Conservation (phyloP, 2,329 filamentous ascomycete species). For the Drechslerella stenobrocha region DNA sequence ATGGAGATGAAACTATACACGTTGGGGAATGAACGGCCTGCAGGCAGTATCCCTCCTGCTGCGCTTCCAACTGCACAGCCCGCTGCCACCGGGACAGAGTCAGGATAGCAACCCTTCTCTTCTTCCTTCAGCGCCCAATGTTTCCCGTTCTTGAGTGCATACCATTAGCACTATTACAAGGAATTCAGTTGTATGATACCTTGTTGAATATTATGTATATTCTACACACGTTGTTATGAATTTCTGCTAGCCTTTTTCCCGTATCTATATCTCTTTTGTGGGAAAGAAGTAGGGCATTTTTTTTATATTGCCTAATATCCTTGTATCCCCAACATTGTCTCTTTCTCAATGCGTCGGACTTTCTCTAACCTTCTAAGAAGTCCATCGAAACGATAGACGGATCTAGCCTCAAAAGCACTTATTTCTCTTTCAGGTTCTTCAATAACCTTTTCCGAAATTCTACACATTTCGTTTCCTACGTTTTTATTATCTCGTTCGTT, state of each 20-base stretch:
- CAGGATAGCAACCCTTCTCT: slow-evolving; percentile 21
- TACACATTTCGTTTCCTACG: neutral
- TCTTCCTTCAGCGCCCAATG: neutral
- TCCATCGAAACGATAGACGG: slow-evolving; percentile 35
- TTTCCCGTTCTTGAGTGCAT: slow-evolving; percentile 3
- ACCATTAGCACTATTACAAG: slow-evolving; percentile 23
- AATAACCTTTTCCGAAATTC: neutral
- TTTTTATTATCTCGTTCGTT: slow-evolving; percentile 9
- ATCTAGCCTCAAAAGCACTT: slow-evolving; percentile 41
- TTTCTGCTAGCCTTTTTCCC: slow-evolving; percentile 6
- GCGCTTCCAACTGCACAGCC: slow-evolving; percentile 13
- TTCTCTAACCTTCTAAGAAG: slow-evolving; percentile 19
- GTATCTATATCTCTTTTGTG: neutral
- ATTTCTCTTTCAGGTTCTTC: neutral
- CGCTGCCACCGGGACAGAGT: slow-evolving; percentile 17
- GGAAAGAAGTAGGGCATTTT: neutral
- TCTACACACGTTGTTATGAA: slow-evolving; percentile 39
- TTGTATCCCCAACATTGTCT: slow-evolving; percentile 1
- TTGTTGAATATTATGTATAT: slow-evolving; percentile 49
- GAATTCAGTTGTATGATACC: slow-evolving; percentile 47
- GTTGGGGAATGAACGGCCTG: slow-evolving; percentile 19
- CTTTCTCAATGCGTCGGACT: slow-evolving; percentile 35
- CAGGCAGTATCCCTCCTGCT: slow-evolving; percentile 5
- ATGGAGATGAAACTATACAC: slow-evolving; percentile 56
- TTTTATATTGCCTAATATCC: slow-evolving; percentile 4